Conservation (phyloP, 306 rosid species). For the Quercus dentata region DNA sequence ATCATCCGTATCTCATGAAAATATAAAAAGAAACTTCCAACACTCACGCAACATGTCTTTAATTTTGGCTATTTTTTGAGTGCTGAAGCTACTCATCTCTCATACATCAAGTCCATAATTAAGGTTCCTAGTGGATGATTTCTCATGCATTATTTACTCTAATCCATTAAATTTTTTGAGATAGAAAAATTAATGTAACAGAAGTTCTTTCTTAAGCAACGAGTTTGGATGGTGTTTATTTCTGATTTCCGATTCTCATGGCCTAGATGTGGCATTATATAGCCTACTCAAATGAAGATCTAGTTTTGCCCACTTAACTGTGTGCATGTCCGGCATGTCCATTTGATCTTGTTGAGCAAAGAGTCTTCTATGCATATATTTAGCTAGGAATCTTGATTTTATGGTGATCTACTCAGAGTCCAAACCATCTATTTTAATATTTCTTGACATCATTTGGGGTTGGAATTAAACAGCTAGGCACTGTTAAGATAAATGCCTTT, state of each 20-base stretch:
- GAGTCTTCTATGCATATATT: neutral
- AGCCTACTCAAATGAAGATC: neutral
- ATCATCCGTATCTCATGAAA: neutral
- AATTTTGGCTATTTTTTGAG: neutral
- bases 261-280: neutral
- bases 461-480: neutral
- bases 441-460: neutral
- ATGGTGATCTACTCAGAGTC: neutral
- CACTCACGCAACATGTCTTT: neutral
- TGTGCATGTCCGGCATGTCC: neutral
- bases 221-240: neutral
- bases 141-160: constrained; percentile 6
- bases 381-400: neutral
- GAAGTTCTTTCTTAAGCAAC: neutral
- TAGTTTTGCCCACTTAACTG: neutral
- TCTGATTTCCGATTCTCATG: neutral
- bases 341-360: neutral
- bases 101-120: neutral
- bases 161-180: neutral
- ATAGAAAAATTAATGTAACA: neutral
- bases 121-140: neutral
- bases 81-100: neutral
- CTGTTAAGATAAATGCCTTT: neutral
- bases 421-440: neutral
- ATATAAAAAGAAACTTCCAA: neutral